These are phyloP conservation scores for Quaeritorhiza haematococci DNA, from an alignment of 371 early-diverging fungal genomes.

Conservation along the genomic window DNA sequence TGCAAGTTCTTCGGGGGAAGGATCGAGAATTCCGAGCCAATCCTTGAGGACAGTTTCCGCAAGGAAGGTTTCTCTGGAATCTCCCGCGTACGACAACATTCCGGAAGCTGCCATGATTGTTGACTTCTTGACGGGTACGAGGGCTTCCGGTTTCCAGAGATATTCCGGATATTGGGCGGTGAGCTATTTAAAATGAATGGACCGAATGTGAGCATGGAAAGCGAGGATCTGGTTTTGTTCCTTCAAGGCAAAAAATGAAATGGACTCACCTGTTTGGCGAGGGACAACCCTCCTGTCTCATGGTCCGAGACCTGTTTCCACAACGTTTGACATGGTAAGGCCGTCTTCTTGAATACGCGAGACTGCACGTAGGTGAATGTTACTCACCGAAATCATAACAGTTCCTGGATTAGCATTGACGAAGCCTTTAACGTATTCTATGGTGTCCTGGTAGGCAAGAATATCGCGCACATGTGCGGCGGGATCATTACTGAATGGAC, in stretches of 20 bases:
- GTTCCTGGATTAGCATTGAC: constrained; percentile 71
- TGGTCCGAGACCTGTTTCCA: constrained; percentile 61
- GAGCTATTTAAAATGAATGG: not conserved
- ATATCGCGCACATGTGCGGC: constrained; percentile 88
- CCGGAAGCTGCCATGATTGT: no score
- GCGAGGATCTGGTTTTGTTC: constrained; percentile 17
- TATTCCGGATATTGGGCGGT: constrained; percentile 69
- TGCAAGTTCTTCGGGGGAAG: constrained; percentile 59
- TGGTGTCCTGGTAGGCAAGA: constrained; percentile 77
- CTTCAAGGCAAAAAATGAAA: constrained; percentile 18
- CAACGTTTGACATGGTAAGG: not conserved
- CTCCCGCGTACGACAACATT: no score
- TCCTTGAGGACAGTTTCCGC: constrained; percentile 43
- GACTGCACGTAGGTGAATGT: constrained; percentile 24
- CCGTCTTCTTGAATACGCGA: no score
- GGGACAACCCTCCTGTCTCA: constrained; percentile 73
- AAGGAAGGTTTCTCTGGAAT: no score
- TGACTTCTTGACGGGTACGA: constrained; percentile 63
- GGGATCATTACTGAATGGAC: constrained; percentile 74
- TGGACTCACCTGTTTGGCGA: constrained; percentile 2
- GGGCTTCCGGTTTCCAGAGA: constrained; percentile 63
- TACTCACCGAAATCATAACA: constrained; percentile 73
- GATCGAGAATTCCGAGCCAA: constrained; percentile 63
- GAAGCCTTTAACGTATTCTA: constrained; percentile 65
- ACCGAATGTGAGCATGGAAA: not conserved